Base-by-base conservation (phyloP, 2,329 filamentous ascomycete species). In the Fusarium ramigenum region DNA sequence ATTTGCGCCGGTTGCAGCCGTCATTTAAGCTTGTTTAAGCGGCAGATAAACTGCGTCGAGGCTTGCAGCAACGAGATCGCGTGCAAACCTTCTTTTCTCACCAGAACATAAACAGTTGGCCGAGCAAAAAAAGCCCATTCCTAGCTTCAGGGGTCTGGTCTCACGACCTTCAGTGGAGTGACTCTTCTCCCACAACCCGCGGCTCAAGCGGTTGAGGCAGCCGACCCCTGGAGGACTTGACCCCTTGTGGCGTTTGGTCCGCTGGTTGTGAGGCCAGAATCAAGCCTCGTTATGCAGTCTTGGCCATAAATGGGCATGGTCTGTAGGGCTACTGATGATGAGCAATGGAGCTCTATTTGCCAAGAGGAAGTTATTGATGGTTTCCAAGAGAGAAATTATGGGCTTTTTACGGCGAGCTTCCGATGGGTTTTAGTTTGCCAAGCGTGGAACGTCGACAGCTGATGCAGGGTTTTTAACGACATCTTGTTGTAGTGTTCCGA, bases 1-100 rank as follows among this genome's bases (percentile, higher is more conserved):
- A 36, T 40, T 52, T 44, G 36, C 34, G 39, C 53, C 60, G 66
- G 34, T 62, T 50, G 43, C 49, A 50, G 12, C 52, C 59, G 10
- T n/a, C 32, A 68, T 54, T 74, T 73, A 73, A 73, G 70, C 70
- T 73, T 73, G 70, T 73, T 73, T 74, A 21, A 39, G 46, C 58
- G 53, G 53, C 34, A 73, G 42, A n/a, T 47, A 53, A 19, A n/a
- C 50, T 52, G 30, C 34, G 30, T 30, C 16, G 36, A 42, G 40
- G 43, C 46, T 52, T 73, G 57, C 46, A 70, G 63, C 9, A 47
- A 52, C n/a, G 19, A 50, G 56, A 53, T 71, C 66, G 39, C 25
- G 63, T 49, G 49, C 49, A 58, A 58, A 58, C 37, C 14, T 23
- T 39, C 25, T 59, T 59, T 25, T 39, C 34, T 23, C 36, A n/a